Percentiles rank a stretch among this genome's conserved stretches.
These are phyloP conservation scores for Tuber umbilicatum DNA, from an alignment of 495 filamentous ascomycete genomes.

Conservation along the genomic window DNA sequence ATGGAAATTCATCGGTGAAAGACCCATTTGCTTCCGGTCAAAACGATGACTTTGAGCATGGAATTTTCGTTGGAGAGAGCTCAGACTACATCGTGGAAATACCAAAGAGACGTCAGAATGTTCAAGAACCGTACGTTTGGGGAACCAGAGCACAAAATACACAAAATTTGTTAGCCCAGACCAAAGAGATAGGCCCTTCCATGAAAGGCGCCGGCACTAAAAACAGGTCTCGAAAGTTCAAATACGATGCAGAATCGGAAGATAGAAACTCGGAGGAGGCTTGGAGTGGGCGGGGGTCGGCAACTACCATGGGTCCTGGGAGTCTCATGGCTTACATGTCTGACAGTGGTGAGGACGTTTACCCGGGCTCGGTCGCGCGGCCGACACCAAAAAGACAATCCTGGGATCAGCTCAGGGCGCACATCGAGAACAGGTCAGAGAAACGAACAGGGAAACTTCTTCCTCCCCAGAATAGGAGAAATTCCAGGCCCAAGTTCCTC, in stretches of 20 bases:
- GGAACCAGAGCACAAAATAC: constrained; percentile 9
- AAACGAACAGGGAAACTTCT: not conserved
- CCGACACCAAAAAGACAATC: constrained; percentile 21
- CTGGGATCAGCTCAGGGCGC: not conserved
- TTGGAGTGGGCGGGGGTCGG: not conserved
- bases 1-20: constrained; percentile 7
- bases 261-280: not conserved
- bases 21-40: constrained; percentile 15
- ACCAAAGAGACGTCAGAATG: not conserved
- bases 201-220: not conserved
- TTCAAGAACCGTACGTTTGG: constrained; percentile 3
- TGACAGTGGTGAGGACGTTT: constrained; percentile 9
- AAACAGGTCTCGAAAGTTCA: not conserved
- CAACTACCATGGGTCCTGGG: not conserved
- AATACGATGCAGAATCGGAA: not conserved
- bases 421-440: not conserved
- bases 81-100: not conserved
- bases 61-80: not conserved
- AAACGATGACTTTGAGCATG: constrained; percentile 4
- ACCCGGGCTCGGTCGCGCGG: constrained; percentile 20
- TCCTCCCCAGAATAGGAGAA: not conserved
- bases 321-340: constrained; percentile 1
- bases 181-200: not conserved
- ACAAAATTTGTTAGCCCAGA: constrained; percentile 12
- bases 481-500: not conserved